These are phyloP conservation scores for Candida silvicultrix DNA, from an alignment of 805 yeast species.

Conservation along the genomic window DNA sequence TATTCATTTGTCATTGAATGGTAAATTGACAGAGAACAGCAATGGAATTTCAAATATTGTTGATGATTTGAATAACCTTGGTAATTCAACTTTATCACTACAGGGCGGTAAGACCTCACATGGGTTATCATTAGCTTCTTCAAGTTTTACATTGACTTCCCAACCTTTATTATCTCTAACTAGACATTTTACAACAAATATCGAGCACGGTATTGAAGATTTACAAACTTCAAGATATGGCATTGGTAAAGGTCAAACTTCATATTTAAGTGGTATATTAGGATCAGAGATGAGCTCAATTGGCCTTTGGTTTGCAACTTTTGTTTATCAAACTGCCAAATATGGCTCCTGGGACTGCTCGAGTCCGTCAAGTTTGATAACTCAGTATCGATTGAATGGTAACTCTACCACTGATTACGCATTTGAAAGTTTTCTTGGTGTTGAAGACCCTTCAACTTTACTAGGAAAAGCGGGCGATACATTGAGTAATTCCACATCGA, in stretches of 20 bases:
- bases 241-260: slow-evolving; percentile 1
- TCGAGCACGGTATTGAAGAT: background rate
- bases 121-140: slow-evolving; percentile 1
- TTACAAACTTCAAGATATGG: background rate
- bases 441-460: background rate
- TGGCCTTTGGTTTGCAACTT: slow-evolving; percentile 17
- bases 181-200: background rate
- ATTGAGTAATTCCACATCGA: background rate
- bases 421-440: background rate
- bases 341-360: slow-evolving; percentile 23
- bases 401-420: slow-evolving; percentile 4
- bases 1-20: background rate
- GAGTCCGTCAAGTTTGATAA: slow-evolving; percentile 15
- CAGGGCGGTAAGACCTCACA: slow-evolving; percentile 1
- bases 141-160: slow-evolving; percentile 6
- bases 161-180: background rate
- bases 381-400: slow-evolving; percentile 21
- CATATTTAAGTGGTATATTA: slow-evolving; percentile 5
- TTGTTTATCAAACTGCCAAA: slow-evolving; percentile 19
- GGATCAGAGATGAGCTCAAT: slow-evolving; percentile 16
- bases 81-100: background rate
- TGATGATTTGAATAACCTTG: background rate
- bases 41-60: background rate
- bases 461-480: slow-evolving; percentile 1
- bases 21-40: background rate